Base-by-base conservation (phyloP, 768 basidiomycete genomes). In the Myochromella boudieri region DNA sequence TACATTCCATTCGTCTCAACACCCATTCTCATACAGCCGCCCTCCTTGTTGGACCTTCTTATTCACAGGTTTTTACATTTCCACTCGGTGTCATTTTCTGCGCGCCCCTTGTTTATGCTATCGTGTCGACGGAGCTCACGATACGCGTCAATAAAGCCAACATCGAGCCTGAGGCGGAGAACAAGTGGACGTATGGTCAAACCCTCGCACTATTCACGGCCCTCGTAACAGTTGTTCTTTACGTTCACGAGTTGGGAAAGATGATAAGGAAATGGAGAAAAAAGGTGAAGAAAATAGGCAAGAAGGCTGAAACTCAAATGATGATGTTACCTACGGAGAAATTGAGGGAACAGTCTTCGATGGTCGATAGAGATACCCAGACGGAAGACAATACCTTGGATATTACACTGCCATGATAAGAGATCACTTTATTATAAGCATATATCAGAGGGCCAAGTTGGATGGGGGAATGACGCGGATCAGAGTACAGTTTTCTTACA, bases 41-140 rank as follows among this genome's bases (percentile, higher is more conserved):
- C 8, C 40, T 31, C 14, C 40, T 29, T 26, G 40, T 18, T 8
- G 29, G 17, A 12, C 46, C 38, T 24, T 24, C 31, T 15, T 34
- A 41, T 20, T 31, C 21, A 4, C 38, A 34, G 15, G 29, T 41
- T 9, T 39, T 47, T 18, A 25, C 29, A 3, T 20, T 37, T 6
- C 25, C 36, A 17, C 10, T 24, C 6, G 31, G 38, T 7, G 11
- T 39, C 29, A 17, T 34, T 33, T 24, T 41, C 29, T 34, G 38
- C 46, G 11, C 39, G n/a, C 39, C 46, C 3, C 38, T 47, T 17
- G 7, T 41, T 15, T 47, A 34, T 17, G 12, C 31, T 2, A 47
- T 41, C 31, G 39, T 41, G 12, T 41, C 32, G 12, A 47, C 46
- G 14, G 46, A 47, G 28, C 39, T 33, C 39, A 41, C 28, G 6